phyloP scores from a whole-genome alignment of 306 rosid genomes.

The Cyclanthera cordifolia region DNA sequence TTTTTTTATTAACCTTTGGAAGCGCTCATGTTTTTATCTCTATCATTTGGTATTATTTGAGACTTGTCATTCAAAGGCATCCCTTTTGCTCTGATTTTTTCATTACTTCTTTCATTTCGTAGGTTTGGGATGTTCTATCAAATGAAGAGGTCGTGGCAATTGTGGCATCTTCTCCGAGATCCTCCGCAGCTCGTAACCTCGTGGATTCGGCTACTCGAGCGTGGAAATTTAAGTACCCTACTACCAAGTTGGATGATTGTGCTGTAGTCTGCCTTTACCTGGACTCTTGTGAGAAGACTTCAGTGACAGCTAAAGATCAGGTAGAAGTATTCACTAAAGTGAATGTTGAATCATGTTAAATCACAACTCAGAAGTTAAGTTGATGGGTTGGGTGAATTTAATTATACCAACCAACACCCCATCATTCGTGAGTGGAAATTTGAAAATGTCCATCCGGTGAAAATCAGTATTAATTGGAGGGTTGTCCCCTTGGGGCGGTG shows the following conservation, averaged over 20 bases:
- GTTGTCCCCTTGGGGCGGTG: no score
- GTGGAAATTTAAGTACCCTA: constrained; percentile 45
- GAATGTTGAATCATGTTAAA: no score
- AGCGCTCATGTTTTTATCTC: neutral
- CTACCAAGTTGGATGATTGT: constrained; percentile 61
- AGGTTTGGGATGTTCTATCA: constrained; percentile 86
- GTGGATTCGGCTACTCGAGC: constrained; percentile 55
- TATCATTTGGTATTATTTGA: neutral
- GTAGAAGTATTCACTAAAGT: neutral
- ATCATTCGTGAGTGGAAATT: no score
- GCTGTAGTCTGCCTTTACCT: constrained; percentile 78
- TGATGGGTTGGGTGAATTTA: no score
- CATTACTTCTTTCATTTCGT: constrained; percentile 4
- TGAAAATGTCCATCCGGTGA: no score
- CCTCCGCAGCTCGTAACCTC: constrained; percentile 41
- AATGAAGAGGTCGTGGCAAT: constrained; percentile 55
- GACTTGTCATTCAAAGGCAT: neutral
- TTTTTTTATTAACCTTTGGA: neutral
- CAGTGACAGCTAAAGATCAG: neutral
- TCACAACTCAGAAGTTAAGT: no score
- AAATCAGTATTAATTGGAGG: no score
- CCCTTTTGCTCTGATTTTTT: neutral
- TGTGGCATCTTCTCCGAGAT: constrained; percentile 44
- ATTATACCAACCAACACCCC: no score
- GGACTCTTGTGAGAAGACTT: constrained; percentile 12